phyloP scores from a whole-genome alignment of 257 asterid genomes.

The Gynochthodes officinalis region DNA sequence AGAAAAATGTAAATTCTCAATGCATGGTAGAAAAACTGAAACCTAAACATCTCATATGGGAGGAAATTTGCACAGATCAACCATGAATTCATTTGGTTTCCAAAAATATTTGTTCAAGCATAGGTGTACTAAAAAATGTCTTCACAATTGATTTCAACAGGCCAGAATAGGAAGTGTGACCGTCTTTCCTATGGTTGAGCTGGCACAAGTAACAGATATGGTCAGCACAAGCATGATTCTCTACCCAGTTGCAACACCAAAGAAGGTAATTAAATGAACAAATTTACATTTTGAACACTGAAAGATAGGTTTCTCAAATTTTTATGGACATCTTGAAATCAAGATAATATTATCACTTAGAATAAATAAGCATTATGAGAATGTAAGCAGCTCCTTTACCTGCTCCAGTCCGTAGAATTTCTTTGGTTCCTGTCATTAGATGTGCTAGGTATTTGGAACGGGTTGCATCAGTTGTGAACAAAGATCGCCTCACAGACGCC shows the following conservation, averaged over 20 bases:
- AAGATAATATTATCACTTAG: not conserved
- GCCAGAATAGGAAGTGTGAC: not conserved
- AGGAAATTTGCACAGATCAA: not conserved
- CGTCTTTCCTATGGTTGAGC: not conserved
- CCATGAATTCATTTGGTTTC: not conserved
- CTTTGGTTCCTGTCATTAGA: slow-evolving; percentile 94
- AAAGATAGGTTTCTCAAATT: not conserved
- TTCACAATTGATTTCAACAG: not conserved
- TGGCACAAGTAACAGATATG: not conserved
- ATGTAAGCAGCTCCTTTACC: slow-evolving; percentile 37
- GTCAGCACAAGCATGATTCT: slow-evolving; percentile 1
- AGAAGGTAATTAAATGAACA: not conserved
- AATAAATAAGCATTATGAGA: not conserved
- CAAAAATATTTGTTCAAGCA: not conserved
- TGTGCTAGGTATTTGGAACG: slow-evolving; percentile 88
- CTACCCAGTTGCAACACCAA: not conserved
- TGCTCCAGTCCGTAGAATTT: slow-evolving; percentile 84
- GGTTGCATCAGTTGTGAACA: slow-evolving; percentile 78
- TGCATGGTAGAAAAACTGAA: not conserved
- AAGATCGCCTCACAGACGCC: slow-evolving; percentile 94
- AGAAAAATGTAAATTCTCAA: not conserved
- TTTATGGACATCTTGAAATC: not conserved
- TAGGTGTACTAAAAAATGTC: not conserved
- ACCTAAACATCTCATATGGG: no score
- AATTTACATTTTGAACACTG: not conserved